These are phyloP conservation scores for Euclidium syriacum DNA, from an alignment of 345 rosid species.

Conservation along the genomic window DNA sequence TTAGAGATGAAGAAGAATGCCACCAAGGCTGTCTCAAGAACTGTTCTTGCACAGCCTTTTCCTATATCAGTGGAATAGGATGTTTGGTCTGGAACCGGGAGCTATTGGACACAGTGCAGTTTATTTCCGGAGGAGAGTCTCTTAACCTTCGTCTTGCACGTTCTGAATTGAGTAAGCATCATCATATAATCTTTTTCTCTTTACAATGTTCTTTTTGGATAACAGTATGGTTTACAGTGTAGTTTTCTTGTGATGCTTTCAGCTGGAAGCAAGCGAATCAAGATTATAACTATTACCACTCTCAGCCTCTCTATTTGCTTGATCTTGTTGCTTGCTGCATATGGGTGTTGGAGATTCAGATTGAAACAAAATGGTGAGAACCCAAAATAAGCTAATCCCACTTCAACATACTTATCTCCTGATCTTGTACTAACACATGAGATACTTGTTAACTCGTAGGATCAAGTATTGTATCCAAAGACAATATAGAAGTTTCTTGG, in stretches of 20 bases:
- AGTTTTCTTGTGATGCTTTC: neutral
- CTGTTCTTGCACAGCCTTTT: conserved; percentile 65
- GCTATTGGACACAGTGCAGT: conserved; percentile 48
- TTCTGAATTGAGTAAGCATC: conserved; percentile 53
- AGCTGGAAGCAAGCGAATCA: conserved; percentile 30
- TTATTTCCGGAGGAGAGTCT: conserved; percentile 31
- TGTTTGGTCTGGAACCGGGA: conserved; percentile 58
- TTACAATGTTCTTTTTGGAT: neutral
- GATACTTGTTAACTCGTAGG: conserved; percentile 1
- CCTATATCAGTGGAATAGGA: conserved; percentile 35
- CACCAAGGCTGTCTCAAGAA: conserved; percentile 25
- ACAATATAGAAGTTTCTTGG: conserved; percentile 18
- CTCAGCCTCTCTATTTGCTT: conserved; percentile 19
- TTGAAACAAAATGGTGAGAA: conserved; percentile 22
- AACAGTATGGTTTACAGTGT: conserved; percentile 12
- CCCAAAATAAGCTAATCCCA: neutral
- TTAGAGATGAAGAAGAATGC: conserved; percentile 10
- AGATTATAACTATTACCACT: neutral
- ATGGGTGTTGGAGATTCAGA: conserved; percentile 23
- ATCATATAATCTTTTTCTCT: neutral
- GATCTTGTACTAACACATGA: neutral
- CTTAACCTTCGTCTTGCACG: conserved; percentile 48
- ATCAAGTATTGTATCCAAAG: conserved; percentile 8
- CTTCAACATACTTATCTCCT: neutral
- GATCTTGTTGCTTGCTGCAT: conserved; percentile 20